phyloP scores from a whole-genome alignment of 495 filamentous ascomycete species.

The Penicillium odoratum region DNA sequence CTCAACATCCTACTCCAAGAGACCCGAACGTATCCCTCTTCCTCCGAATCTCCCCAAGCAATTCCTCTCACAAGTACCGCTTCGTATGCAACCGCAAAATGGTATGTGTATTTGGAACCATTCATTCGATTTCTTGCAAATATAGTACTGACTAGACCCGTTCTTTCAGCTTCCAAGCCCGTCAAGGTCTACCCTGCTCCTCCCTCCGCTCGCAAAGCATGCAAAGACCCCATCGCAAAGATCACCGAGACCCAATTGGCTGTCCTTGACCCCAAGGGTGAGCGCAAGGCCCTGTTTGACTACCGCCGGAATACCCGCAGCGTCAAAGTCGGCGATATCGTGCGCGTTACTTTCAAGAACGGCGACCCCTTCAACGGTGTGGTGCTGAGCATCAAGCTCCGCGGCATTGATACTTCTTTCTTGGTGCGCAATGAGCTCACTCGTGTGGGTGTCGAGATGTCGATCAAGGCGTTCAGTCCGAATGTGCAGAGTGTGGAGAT shows the following conservation, averaged over 20 bases:
- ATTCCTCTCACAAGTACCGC: constrained; percentile 46
- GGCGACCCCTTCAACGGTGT: constrained; percentile 91
- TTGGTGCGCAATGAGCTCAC: constrained; percentile 80
- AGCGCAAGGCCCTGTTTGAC: constrained; percentile 77
- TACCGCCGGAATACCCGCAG: constrained; percentile 68
- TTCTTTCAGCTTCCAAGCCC: constrained; percentile 37
- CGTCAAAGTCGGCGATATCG: constrained; percentile 78
- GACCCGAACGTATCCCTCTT: constrained; percentile 38
- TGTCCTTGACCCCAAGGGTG: constrained; percentile 78
- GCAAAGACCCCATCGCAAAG: constrained; percentile 60
- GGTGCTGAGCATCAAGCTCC: constrained; percentile 77
- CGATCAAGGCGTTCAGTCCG: constrained; percentile 89
- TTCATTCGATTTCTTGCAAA: background rate
- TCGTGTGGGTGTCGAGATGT: constrained; percentile 93
- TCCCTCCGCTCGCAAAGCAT: constrained; percentile 41
- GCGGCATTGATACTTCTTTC: constrained; percentile 82
- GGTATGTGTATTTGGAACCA: constrained; percentile 22
- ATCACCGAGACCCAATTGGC: constrained; percentile 66
- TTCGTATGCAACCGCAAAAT: constrained; percentile 34
- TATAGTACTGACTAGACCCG: constrained; percentile 19
- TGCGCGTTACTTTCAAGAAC: constrained; percentile 78
- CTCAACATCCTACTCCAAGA: constrained; percentile 41
- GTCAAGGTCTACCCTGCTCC: constrained; percentile 57
- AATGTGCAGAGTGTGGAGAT: constrained; percentile 91
- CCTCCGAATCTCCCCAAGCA: constrained; percentile 41